Evolutionary conservation across 345 rosid genomes (phyloP), one percentile per base, ranked within the genome.

Genomic region (Streptanthus diversifolius): DNA sequence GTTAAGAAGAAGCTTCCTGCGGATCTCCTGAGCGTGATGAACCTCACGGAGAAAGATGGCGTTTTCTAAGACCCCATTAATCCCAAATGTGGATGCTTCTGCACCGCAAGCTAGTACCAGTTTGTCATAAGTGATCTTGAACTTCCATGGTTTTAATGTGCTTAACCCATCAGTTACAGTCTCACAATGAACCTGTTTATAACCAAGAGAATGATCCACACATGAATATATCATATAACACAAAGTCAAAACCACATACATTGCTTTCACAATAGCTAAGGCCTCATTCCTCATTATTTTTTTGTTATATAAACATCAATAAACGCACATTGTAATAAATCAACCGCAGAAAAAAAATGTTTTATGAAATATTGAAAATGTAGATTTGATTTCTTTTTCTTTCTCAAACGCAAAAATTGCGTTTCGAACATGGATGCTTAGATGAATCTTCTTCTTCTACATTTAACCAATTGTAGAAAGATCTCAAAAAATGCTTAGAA

Each of bases 21-120:
- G 87, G 35, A 95, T 95, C 70, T 95, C 96, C 70, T 91, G 98
- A 66, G 98, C 99, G 47, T 88, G 99, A 56, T 83, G 81, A 75
- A 90, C 99, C 83, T 95, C 98, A 9, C 96, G 90, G 5, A 92
- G 93, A 79, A 95, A 95, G 53, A 72, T 87, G 12, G 99, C 96
- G 60, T 95, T 86, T 48, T 88, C 99, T n/a, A 82, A 68, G 35
- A 95, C 96, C 9, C 99, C 98, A 66, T 85, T 88, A 47, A 95
- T 80, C 32, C 98, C 98, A 24, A 95, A 95, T 59, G 99, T 95
- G 66, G 90, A 66, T 24, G 98, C 96, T 81, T 90, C 97, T 3
- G 98, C 90, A 67, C 99, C 96, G 8, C 93, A 86, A 65, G 97
- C 93, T 36, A 95, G 86, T 49, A 88, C 85, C 2, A 95, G 86